Conservation (phyloP, 352 stramenopile species). For the Globisporangium rhizosaccharum region DNA sequence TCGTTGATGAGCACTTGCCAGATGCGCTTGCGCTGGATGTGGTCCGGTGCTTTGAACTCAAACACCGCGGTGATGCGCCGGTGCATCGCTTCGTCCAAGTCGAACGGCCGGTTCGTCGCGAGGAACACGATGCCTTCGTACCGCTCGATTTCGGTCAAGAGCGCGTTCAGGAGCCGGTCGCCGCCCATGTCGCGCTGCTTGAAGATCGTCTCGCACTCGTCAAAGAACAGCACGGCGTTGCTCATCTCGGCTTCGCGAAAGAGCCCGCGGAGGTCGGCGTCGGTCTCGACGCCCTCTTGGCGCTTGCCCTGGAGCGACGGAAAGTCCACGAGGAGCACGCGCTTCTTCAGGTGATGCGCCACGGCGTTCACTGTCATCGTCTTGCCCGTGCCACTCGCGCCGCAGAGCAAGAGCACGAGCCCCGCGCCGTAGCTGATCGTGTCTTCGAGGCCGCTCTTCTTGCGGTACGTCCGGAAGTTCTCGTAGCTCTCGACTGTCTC, state of each 20-base stretch:
- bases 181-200: slow-evolving; percentile 75
- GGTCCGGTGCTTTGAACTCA: slow-evolving; percentile 82
- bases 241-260: slow-evolving; percentile 88
- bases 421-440: slow-evolving; percentile 74
- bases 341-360: slow-evolving; percentile 80
- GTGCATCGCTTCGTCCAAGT: slow-evolving; percentile 89
- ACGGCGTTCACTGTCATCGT: slow-evolving; percentile 90
- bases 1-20: slow-evolving; percentile 71
- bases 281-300: slow-evolving; percentile 64
- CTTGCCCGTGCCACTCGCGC: slow-evolving; percentile 85
- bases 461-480: slow-evolving; percentile 69
- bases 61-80: slow-evolving; percentile 87
- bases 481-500: slow-evolving; percentile 83
- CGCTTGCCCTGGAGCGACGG: slow-evolving; percentile 78
- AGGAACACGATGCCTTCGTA: slow-evolving; percentile 88
- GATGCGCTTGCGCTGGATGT: slow-evolving; percentile 80
- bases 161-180: slow-evolving; percentile 73
- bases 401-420: slow-evolving; percentile 76
- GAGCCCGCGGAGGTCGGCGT: slow-evolving; percentile 76
- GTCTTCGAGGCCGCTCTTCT: slow-evolving; percentile 72
- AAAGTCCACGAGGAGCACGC: slow-evolving; percentile 86
- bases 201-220: slow-evolving; percentile 89
- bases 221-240: slow-evolving; percentile 88
- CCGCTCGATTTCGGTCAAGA: slow-evolving; percentile 85
- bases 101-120: slow-evolving; percentile 84